Evolutionary conservation across 345 rosid species (phyloP).

Genomic region (Ailanthus altissimus): DNA sequence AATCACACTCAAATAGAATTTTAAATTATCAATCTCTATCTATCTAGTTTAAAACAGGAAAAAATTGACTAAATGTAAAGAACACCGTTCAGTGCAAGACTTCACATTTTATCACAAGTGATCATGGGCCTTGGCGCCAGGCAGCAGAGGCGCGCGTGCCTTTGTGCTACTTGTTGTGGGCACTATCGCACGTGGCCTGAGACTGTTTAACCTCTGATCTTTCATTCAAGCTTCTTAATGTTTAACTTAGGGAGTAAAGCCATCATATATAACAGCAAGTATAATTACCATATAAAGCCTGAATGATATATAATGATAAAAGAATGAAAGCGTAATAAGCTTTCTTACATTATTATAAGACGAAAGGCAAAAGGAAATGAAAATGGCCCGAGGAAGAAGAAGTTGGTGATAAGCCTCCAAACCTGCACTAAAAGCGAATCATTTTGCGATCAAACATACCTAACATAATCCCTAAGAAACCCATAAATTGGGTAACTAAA

Average conservation of each 20-base stretch:
- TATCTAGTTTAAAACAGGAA: not conserved
- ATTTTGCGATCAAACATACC: not conserved
- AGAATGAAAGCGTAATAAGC: not conserved
- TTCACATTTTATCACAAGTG: not conserved
- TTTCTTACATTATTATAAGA: constrained; percentile 56
- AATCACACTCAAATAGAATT: no score
- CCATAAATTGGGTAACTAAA: not conserved
- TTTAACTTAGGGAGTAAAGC: not conserved
- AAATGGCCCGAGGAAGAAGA: constrained; percentile 61
- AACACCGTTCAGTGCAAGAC: not conserved
- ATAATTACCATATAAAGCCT: not conserved
- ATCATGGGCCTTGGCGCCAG: no score
- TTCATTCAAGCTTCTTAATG: not conserved
- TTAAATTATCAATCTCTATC: no score
- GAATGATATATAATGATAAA: not conserved
- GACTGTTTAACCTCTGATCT: no score
- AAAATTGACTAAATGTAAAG: not conserved
- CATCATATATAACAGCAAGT: not conserved
- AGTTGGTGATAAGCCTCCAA: constrained; percentile 65
- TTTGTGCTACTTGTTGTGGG: no score
- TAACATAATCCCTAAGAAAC: not conserved
- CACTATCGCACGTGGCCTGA: no score
- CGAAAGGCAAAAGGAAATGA: constrained; percentile 54
- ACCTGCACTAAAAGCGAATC: constrained; percentile 34
- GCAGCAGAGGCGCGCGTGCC: no score